Evolutionary conservation across 2,329 filamentous ascomycete species (phyloP).

Genomic region (Trichophyton mentagrophytes): DNA sequence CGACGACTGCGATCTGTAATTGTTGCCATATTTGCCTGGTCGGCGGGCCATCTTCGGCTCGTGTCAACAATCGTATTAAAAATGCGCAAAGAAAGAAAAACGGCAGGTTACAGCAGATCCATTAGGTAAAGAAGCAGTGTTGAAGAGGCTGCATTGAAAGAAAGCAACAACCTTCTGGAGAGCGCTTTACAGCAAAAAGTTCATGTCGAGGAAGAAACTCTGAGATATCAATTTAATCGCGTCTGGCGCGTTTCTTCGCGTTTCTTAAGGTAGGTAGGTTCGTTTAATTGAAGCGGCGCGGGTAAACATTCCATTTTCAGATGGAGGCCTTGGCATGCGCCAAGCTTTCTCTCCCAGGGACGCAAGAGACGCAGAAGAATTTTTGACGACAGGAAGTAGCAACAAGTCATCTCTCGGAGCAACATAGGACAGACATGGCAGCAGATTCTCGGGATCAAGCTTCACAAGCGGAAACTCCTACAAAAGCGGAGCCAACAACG

Average conservation of each 20-base stretch:
- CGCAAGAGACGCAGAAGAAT: not conserved
- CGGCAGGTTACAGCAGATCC: not conserved
- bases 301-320: not conserved
- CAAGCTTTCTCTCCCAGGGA: not conserved
- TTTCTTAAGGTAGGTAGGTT: not conserved
- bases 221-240: not conserved
- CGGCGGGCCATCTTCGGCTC: constrained; percentile 35
- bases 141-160: not conserved
- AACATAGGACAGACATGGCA: constrained; percentile 6
- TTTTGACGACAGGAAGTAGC: not conserved
- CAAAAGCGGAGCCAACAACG: constrained; percentile 9
- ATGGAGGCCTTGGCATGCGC: not conserved
- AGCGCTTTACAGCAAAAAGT: not conserved
- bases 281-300: constrained; percentile 5
- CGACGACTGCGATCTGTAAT: constrained; percentile 33
- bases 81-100: not conserved
- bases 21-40: constrained; percentile 54
- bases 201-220: not conserved
- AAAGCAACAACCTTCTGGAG: not conserved
- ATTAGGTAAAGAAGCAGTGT: not conserved
- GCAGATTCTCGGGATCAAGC: constrained; percentile 12
- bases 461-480: constrained; percentile 2
- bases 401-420: not conserved
- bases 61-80: not conserved
- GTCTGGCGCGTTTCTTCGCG: constrained; percentile 7